Evolutionary conservation across 1,139 yeast genomes (phyloP).

Genomic region (Candida glucosophila): DNA sequence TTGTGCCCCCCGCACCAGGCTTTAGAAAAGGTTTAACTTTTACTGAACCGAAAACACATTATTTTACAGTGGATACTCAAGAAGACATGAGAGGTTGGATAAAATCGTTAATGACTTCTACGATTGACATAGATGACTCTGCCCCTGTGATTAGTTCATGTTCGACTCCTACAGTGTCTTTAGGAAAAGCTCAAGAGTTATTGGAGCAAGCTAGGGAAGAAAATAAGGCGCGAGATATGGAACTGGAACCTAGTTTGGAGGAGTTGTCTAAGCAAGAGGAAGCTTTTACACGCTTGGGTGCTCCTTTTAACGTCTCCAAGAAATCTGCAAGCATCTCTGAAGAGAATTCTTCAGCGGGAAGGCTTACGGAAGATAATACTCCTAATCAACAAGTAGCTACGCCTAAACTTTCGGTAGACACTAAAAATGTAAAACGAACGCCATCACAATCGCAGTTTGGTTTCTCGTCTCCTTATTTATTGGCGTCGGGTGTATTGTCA

Average conservation of each 20-base stretch:
- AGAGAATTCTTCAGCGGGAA: constrained; percentile 40
- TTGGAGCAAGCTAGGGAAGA: constrained; percentile 75
- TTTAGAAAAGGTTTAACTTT: constrained; percentile 90
- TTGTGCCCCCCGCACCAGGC: constrained; percentile 97
- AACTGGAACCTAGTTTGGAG: constrained; percentile 43
- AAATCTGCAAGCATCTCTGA: constrained; percentile 14
- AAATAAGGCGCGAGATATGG: constrained; percentile 52
- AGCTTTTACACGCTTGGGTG: constrained; percentile 56
- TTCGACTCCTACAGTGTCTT: constrained; percentile 85
- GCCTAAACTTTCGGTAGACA: constrained; percentile 30
- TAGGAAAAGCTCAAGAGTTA: constrained; percentile 79
- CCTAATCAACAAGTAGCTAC: constrained; percentile 19
- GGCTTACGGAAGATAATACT: constrained; percentile 21
- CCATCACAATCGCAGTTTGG: constrained; percentile 27
- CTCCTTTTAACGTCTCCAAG: constrained; percentile 16
- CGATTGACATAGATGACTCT: constrained; percentile 89
- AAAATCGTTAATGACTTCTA: constrained; percentile 90
- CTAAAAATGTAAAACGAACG: constrained; percentile 23
- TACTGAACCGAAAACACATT: constrained; percentile 93
- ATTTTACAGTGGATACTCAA: constrained; percentile 85
- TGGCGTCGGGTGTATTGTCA: constrained; percentile 49
- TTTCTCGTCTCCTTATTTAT: constrained; percentile 51
- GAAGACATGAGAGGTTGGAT: constrained; percentile 96
- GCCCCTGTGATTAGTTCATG: constrained; percentile 94
- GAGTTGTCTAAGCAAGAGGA: constrained; percentile 32